phyloP scores from a whole-genome alignment of 2,329 filamentous ascomycete species.

The Exophiala dermatitidis region DNA sequence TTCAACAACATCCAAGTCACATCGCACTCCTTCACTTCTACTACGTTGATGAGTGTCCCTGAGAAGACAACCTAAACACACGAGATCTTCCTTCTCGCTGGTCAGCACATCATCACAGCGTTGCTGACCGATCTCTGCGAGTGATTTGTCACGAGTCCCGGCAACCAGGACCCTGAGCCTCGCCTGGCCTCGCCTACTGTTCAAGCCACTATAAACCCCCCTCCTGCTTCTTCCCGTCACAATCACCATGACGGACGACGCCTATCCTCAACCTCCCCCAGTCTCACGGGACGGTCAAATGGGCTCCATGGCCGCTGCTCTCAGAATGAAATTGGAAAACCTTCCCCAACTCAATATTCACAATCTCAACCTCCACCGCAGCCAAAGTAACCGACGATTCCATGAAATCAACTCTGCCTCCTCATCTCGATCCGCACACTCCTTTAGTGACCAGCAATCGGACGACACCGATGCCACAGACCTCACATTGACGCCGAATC shows the following conservation, averaged over 20 bases:
- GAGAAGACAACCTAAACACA: not conserved
- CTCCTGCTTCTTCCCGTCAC: not conserved
- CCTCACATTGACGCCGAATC: constrained; percentile 24
- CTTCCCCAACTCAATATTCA: constrained; percentile 22
- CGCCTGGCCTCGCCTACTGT: no score
- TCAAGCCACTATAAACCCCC: no score
- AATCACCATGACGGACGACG: constrained; percentile 17
- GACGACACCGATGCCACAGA: constrained; percentile 26
- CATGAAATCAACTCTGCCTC: constrained; percentile 20
- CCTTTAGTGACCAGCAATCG: constrained; percentile 21
- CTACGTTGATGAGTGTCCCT: not conserved
- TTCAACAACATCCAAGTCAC: not conserved
- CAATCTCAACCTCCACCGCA: constrained; percentile 13
- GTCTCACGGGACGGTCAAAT: constrained; percentile 23
- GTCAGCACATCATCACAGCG: no score
- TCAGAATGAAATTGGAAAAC: constrained; percentile 22
- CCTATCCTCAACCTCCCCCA: constrained; percentile 19
- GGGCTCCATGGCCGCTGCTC: constrained; percentile 25
- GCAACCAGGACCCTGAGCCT: no score
- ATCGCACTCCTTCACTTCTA: not conserved
- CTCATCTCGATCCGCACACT: constrained; percentile 24
- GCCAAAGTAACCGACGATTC: constrained; percentile 14
- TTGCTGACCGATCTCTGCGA: no score
- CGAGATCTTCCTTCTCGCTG: not conserved
- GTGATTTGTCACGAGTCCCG: no score